A percentile compares a stretch with the other conserved stretches of the same genome.
These are phyloP conservation scores for Ilyonectria mors-panacis DNA, from an alignment of 2,329 filamentous ascomycete genomes.

Conservation along the genomic window DNA sequence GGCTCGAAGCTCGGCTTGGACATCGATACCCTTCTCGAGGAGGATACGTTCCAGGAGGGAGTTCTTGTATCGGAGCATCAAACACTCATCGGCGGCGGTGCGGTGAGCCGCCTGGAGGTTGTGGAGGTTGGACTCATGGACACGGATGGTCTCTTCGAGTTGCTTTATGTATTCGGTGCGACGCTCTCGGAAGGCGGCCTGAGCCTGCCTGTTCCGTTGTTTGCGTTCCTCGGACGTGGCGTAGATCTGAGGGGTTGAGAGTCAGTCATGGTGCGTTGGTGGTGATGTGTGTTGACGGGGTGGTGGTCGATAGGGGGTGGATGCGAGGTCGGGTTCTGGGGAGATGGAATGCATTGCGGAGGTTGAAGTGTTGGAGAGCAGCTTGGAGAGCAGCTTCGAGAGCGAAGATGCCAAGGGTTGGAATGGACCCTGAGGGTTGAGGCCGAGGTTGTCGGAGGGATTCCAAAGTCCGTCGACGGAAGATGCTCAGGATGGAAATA, in stretches of 20 bases:
- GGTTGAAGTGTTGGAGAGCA: not conserved
- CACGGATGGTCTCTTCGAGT: constrained; percentile 95
- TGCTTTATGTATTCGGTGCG: constrained; percentile 99
- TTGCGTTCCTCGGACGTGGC: constrained; percentile 98
- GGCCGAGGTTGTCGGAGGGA: not conserved
- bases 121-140: constrained; percentile 94
- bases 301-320: not conserved
- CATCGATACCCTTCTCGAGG: constrained; percentile 98
- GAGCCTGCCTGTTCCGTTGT: constrained; percentile 96
- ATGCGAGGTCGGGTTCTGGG: too few relatives aligned
- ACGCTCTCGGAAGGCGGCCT: constrained; percentile 96
- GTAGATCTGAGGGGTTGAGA: constrained; percentile 79
- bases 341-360: not conserved
- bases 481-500: constrained; percentile 15
- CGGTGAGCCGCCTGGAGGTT: constrained; percentile 95
- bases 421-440: not conserved
- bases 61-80: constrained; percentile 99
- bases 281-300: constrained; percentile 6
- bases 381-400: not conserved
- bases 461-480: constrained; percentile 1
- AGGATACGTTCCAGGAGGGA: constrained; percentile 95
- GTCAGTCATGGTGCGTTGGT: constrained; percentile 38
- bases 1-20: constrained; percentile 93
- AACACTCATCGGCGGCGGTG: constrained; percentile 93
- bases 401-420: not conserved